Conservation (phyloP, 371 early-diverging fungal species). For the Sporodiniella umbellata region DNA sequence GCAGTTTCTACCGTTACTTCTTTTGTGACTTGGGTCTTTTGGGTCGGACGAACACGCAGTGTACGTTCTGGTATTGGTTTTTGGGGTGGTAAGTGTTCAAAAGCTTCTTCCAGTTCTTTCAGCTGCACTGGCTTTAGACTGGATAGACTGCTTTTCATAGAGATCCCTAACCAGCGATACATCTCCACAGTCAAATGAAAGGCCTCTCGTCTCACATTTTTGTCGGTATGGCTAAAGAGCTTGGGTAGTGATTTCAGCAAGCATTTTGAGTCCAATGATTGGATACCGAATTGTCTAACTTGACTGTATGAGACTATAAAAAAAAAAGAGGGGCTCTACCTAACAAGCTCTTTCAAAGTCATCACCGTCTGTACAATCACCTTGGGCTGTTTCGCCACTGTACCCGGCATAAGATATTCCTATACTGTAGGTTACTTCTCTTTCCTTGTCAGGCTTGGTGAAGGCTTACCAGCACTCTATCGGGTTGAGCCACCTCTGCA, state of each 20-base stretch:
- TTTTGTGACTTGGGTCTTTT: slow-evolving; percentile 53
- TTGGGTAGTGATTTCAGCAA: slow-evolving; percentile 82
- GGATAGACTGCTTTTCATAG: slow-evolving; percentile 58
- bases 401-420: slow-evolving; percentile 75
- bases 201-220: slow-evolving; percentile 87
- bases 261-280: slow-evolving; percentile 75
- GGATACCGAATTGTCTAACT: slow-evolving; percentile 72
- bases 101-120: slow-evolving; percentile 86
- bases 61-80: slow-evolving; percentile 69
- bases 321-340: too few relatives aligned
- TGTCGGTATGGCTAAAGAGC: slow-evolving; percentile 91
- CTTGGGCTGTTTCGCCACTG: slow-evolving; percentile 90
- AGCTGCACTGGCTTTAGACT: slow-evolving; percentile 85
- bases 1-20: too few relatives aligned
- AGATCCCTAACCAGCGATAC: slow-evolving; percentile 78
- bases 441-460: slow-evolving; percentile 5
- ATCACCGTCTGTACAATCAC: slow-evolving; percentile 74
- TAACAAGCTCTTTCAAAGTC: slow-evolving; percentile 71
- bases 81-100: slow-evolving; percentile 65
- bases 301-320: too few relatives aligned
- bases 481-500: slow-evolving; percentile 82
- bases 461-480: slow-evolving; percentile 70
- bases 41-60: slow-evolving; percentile 80
- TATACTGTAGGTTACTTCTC: slow-evolving; percentile 19
- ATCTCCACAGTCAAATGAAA: slow-evolving; percentile 69